phyloP scores from a whole-genome alignment of 768 basidiomycete genomes.

The Collybia sordida region DNA sequence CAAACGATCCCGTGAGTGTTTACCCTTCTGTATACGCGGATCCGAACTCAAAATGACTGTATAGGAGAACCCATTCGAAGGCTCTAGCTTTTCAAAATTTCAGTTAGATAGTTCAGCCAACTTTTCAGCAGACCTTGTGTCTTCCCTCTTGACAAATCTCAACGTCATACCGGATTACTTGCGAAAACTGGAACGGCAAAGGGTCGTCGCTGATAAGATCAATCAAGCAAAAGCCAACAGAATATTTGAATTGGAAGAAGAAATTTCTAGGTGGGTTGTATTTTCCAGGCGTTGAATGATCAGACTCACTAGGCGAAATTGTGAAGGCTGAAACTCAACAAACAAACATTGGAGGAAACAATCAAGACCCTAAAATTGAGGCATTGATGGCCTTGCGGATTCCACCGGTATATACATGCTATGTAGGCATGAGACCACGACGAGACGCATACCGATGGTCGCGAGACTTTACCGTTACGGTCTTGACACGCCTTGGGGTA shows the following conservation, averaged over 20 bases:
- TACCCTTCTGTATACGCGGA: background rate
- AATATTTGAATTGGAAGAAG: slow-evolving; percentile 27
- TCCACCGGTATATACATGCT: too few relatives aligned
- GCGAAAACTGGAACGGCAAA: slow-evolving; percentile 36
- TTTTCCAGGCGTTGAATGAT: too few relatives aligned
- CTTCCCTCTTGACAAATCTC: slow-evolving; percentile 11
- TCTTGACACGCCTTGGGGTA: too few relatives aligned
- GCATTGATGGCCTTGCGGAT: too few relatives aligned
- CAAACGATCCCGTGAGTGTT: slow-evolving; percentile 8
- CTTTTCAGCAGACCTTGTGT: slow-evolving; percentile 22
- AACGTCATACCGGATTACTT: slow-evolving; percentile 25
- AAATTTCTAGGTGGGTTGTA: slow-evolving; percentile 23
- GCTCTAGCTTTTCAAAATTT: slow-evolving; percentile 1
- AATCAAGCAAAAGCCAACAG: slow-evolving; percentile 30
- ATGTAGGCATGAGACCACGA: too few relatives aligned
- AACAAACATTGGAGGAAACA: too few relatives aligned
- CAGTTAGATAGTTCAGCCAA: slow-evolving; percentile 1
- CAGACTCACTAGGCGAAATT: background rate
- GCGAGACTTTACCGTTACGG: too few relatives aligned
- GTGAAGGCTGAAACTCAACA: slow-evolving; percentile 7
- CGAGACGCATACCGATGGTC: too few relatives aligned
- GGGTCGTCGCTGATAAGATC: slow-evolving; percentile 32
- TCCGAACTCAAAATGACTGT: background rate
- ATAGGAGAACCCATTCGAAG: slow-evolving; percentile 12
- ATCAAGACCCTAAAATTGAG: too few relatives aligned